Conservation (phyloP, 148 eudicot species). For the Arbutus unedo region DNA sequence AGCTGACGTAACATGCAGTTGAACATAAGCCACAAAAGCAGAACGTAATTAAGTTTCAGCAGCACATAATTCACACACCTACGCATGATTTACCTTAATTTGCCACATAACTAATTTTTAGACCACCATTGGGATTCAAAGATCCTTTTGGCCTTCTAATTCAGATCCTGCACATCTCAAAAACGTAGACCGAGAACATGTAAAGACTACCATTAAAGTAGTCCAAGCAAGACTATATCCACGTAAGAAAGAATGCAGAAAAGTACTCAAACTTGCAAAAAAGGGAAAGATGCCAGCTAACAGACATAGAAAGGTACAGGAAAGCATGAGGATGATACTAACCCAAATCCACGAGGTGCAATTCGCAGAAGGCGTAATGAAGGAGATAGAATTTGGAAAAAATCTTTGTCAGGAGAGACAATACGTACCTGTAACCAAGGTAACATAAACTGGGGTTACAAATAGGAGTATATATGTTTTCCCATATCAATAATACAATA, state of each 20-base stretch:
- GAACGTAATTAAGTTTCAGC: background rate
- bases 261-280: background rate
- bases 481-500: background rate
- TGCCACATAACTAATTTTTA: slow-evolving; percentile 3
- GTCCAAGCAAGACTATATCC: background rate
- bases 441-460: background rate
- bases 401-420: slow-evolving; percentile 99
- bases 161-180: background rate
- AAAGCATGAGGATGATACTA: slow-evolving; percentile 29
- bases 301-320: slow-evolving; percentile 4
- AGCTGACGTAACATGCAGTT: background rate
- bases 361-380: slow-evolving; percentile 89
- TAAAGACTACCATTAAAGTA: background rate
- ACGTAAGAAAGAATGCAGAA: background rate
- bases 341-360: slow-evolving; percentile 93
- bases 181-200: background rate
- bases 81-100: background rate
- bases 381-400: slow-evolving; percentile 95
- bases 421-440: slow-evolving; percentile 70
- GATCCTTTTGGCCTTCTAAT: background rate
- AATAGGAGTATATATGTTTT: background rate
- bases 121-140: background rate
- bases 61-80: too few relatives aligned
- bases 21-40: background rate
- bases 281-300: background rate